phyloP scores from a whole-genome alignment of 208 protist species.

The Leishmania amazonensis region DNA sequence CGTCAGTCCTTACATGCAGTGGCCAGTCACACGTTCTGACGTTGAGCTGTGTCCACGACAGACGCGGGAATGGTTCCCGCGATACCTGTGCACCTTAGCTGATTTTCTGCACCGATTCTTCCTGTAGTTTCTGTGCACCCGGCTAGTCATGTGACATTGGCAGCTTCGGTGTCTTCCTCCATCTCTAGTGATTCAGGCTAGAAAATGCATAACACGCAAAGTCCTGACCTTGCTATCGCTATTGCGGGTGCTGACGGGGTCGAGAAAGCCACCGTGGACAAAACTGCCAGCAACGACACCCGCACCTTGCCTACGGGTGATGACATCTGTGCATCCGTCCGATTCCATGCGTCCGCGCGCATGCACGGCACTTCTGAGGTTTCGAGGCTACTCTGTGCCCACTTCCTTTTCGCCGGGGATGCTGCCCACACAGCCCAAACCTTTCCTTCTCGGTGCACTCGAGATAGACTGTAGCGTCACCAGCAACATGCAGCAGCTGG shows the following conservation, averaged over 20 bases:
- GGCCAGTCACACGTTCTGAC: not conserved
- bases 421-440: conserved; percentile 4
- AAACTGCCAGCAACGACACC: not conserved
- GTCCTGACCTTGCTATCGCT: not conserved
- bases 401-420: conserved; percentile 1
- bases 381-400: not conserved
- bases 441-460: not conserved
- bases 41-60: not conserved
- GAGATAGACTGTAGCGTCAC: not conserved
- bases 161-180: not conserved
- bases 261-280: not conserved
- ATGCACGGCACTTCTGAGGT: not conserved
- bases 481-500: not conserved
- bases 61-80: not conserved
- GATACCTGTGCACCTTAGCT: not conserved
- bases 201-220: not conserved
- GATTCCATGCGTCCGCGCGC: not conserved
- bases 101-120: not conserved
- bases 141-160: not conserved
- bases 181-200: not conserved
- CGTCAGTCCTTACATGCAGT: not conserved
- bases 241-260: not conserved
- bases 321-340: not conserved
- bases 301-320: conserved; percentile 1
- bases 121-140: not conserved